Evolutionary conservation across 345 rosid genomes (phyloP), one percentile per base, ranked within the genome.

Genomic region (Anacardium occidentale): DNA sequence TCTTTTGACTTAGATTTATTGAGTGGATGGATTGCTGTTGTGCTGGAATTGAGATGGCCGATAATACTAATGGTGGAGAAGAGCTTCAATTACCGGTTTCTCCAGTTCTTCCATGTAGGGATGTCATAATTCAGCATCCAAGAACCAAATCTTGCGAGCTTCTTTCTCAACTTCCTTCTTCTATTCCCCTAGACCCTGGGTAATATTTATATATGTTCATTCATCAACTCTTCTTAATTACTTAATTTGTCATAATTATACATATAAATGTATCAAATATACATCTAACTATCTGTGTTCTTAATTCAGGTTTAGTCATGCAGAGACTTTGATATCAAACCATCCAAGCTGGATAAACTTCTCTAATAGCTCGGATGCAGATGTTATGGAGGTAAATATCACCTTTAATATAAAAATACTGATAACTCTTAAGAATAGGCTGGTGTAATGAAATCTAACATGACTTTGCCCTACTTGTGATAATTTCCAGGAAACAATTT

Each of bases 1-100:
- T 68, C n/a, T 10, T 54, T 53, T 69, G 25, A 59, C 54, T 45
- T 48, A 89, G 93, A 76, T 79, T 73, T 67, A 44, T 91, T 60
- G 94, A 86, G 84, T 91, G 94, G 96, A 69, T 84, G 73, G 96
- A 89, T 76, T 91, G 96, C 64, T 91, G 97, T 77, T 94, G 98
- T 70, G 90, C 82, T 58, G 96, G 96, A 65, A 72, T 85, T 64
- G 86, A 37, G 42, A 37, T 47, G 4, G 12, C 12, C 3, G 12
- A 47, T 11, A 47, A 47, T 14, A 10, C 51, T 47, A 81, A 56
- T 68, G 85, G 79, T 72, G 78, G 74, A 7, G 92, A 88, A 67
- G 86, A 82, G 59, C 77, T 84, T 80, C 79, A 82, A 21, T 83
- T 87, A 37, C 84, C 85, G 55, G 83, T 81, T 62, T 71, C 82